Base-by-base conservation (phyloP, 1,284 basidiomycete species). In the Dichomitus squalens region DNA sequence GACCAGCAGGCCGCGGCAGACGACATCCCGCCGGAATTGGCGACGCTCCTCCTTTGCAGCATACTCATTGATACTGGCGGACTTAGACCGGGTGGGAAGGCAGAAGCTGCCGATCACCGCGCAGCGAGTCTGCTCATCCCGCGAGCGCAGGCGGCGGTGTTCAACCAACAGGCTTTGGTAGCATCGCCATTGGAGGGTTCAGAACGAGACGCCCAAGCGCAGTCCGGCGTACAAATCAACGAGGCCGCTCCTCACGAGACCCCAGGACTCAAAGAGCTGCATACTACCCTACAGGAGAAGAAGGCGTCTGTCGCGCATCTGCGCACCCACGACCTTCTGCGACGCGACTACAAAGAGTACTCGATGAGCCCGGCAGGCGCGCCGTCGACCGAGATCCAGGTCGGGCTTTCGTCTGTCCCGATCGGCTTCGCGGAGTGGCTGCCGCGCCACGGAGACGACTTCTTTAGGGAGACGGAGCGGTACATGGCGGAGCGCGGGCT, bases 301-400 rank as follows among this genome's bases (percentile, higher is more conserved):
- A 98, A 98, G 71, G 69, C 68, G 4, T 83, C 90, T 59, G 78
- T 98, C 8, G 81, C 83, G 0, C 81, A 86, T 59, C 79, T 98
- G 25, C 77, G 76, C 33, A 85, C 87, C 0, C 77, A 83, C 48
- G 93, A 98, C 66, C 83, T 98, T 27, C 80, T 98, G 4, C 79
- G 90, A 18, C 79, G 96, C 18, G 96, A 98, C 73, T 99, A 96
- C 80, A 98, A 99, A 73, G 87, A 96, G 67, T 96, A 94, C 70
- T 66, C 70, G 3, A 76, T 83, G 64, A 70, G 73, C 2, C 80
- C 83, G 0, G 66, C 71, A 18, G 78, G 75, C 75, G 69, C 70
- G 7, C 58, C 71, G 11, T 70, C 72, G 49, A 69, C 66, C 40
- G 73, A 75, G 25, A 65, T 77, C 14, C 75, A 76, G 47, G 78